Percentiles rank a stretch among this genome's conserved stretches.
Evolutionary conservation across 179 eudicot genomes (phyloP).

Genomic region (Camellia oleifera): DNA sequence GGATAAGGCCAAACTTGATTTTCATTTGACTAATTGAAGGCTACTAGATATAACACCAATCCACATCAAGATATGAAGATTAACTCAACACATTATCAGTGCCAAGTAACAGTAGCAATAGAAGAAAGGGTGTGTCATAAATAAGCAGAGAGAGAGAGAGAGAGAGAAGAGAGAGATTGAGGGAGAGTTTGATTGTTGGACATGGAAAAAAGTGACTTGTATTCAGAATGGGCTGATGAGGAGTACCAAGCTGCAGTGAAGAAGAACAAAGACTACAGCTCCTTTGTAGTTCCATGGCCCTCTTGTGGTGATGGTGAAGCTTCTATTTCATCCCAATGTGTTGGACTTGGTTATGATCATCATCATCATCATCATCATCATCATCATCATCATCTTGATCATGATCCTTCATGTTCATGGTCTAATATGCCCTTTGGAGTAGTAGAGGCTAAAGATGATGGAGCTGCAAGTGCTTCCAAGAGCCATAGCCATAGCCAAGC

Average conservation of each 20-base stretch:
- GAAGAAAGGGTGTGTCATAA: not conserved
- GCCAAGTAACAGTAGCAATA: constrained; percentile 1
- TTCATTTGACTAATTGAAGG: constrained; percentile 17
- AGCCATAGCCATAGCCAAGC: constrained; percentile 93
- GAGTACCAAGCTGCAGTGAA: not conserved
- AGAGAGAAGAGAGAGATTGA: not conserved
- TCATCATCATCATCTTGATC: no score
- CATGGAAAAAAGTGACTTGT: constrained; percentile 8
- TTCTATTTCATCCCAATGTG: not conserved
- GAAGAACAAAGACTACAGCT: not conserved
- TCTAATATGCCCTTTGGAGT: constrained; percentile 4
- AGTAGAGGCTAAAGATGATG: constrained; percentile 37
- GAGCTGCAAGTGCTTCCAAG: constrained; percentile 54
- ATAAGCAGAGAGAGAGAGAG: not conserved
- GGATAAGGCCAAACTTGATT: constrained; percentile 23
- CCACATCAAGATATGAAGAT: constrained; percentile 12
- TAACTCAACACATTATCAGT: constrained; percentile 8
- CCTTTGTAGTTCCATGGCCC: constrained; percentile 13
- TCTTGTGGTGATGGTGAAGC: constrained; percentile 3
- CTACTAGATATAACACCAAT: constrained; percentile 4
- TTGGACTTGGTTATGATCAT: not conserved
- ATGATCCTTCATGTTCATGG: constrained; percentile 13
- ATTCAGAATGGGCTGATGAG: not conserved
- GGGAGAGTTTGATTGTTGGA: not conserved
- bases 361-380: no score